Percentiles rank a stretch among this genome's conserved stretches.
phyloP scores from a whole-genome alignment of 768 basidiomycete genomes.

The Xerocomus spinulosus region DNA sequence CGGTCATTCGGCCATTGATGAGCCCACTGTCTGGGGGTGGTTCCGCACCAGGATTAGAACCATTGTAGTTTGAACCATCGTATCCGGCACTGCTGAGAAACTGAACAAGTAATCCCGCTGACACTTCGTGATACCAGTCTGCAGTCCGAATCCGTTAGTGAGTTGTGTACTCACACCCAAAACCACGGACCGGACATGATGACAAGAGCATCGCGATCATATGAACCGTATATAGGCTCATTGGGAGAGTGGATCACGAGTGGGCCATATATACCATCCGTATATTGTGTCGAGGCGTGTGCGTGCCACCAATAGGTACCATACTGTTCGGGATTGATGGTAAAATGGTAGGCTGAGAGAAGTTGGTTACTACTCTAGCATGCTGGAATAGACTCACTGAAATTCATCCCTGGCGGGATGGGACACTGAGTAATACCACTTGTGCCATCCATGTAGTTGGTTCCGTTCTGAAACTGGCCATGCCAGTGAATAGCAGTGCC shows the following conservation, averaged over 20 bases:
- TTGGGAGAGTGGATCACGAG: slow-evolving; percentile 42
- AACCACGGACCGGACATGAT: slow-evolving; percentile 30
- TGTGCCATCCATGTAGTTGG: slow-evolving; percentile 47
- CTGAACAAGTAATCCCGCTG: slow-evolving; percentile 27
- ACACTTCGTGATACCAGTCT: slow-evolving; percentile 35
- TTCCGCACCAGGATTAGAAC: slow-evolving; percentile 31
- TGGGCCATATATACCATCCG: slow-evolving; percentile 48
- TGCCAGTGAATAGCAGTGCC: slow-evolving; percentile 35
- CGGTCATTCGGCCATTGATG: slow-evolving; percentile 30
- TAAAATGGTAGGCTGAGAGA: slow-evolving; percentile 34
- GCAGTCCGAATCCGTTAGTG: neutral
- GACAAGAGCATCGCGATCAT: slow-evolving; percentile 40
- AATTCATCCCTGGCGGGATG: slow-evolving; percentile 46
- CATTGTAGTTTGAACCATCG: slow-evolving; percentile 28
- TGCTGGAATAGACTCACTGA: slow-evolving; percentile 22
- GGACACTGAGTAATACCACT: slow-evolving; percentile 47
- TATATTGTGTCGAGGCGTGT: slow-evolving; percentile 37
- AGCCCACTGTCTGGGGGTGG: slow-evolving; percentile 37
- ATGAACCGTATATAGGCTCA: slow-evolving; percentile 29
- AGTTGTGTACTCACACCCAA: neutral
- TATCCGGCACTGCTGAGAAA: slow-evolving; percentile 25
- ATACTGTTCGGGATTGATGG: slow-evolving; percentile 36
- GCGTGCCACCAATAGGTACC: slow-evolving; percentile 52
- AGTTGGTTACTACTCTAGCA: neutral
- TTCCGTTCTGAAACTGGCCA: slow-evolving; percentile 39